Evolutionary conservation across 192 early-diverging fungal genomes (phyloP).

Genomic region (Dimargaris verticillata): DNA sequence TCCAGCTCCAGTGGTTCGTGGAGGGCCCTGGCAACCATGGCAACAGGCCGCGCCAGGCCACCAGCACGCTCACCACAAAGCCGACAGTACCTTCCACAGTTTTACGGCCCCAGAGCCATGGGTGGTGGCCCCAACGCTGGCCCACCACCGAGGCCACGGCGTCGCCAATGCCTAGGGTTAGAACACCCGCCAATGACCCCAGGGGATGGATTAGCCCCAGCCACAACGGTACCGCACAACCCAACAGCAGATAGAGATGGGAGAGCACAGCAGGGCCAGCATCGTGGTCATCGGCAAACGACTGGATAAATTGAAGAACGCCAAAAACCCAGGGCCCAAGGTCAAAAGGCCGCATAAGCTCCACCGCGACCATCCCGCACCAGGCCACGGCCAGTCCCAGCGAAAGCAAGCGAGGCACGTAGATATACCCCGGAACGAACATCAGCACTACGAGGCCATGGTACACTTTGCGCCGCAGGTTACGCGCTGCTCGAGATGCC

Average conservation of each 20-base stretch:
- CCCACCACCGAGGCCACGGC: constrained; percentile 76
- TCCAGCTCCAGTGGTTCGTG: constrained; percentile 17
- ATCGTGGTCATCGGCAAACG: constrained; percentile 78
- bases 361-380: constrained; percentile 49
- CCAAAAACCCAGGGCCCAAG: constrained; percentile 27
- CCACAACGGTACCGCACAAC: constrained; percentile 86
- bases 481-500: constrained; percentile 18
- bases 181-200: constrained; percentile 52
- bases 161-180: constrained; percentile 84
- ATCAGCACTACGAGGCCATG: constrained; percentile 67
- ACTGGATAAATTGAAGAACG: constrained; percentile 50
- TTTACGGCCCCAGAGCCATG: constrained; percentile 63
- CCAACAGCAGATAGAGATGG: constrained; percentile 77
- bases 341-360: constrained; percentile 42
- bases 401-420: constrained; percentile 47
- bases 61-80: constrained; percentile 51
- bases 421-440: constrained; percentile 66
- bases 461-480: constrained; percentile 70
- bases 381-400: constrained; percentile 70
- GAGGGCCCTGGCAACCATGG: constrained; percentile 14
- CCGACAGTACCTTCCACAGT: constrained; percentile 76
- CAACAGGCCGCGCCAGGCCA: constrained; percentile 11
- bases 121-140: constrained; percentile 43
- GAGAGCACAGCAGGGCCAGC: constrained; percentile 65
- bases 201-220: constrained; percentile 35